A percentile compares a stretch with the other conserved stretches of the same genome.
phyloP scores from a whole-genome alignment of 192 early-diverging fungal genomes.

The Backusella tuberculispora region DNA sequence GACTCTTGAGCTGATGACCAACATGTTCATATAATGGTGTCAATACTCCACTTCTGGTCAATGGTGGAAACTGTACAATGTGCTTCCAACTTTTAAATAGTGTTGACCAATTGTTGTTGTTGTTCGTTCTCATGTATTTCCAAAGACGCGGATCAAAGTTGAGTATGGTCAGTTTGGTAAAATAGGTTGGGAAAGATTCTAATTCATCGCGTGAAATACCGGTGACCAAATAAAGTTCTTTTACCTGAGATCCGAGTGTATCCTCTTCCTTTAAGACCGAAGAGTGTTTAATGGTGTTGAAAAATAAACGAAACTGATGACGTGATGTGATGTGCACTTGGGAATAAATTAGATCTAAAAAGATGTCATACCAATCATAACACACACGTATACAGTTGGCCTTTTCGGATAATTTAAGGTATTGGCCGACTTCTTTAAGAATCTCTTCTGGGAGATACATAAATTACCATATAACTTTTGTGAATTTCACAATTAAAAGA shows the following conservation, averaged over 20 bases:
- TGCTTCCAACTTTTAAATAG: neutral
- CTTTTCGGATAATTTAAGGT: conserved; percentile 5
- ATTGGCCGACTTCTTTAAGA: conserved; percentile 16
- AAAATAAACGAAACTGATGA: conserved; percentile 12
- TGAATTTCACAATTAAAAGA: neutral
- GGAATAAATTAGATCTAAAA: conserved; percentile 10
- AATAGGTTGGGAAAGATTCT: conserved; percentile 4
- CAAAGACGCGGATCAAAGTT: conserved; percentile 17
- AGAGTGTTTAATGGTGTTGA: neutral
- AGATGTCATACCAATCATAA: conserved; percentile 14
- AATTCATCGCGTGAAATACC: conserved; percentile 21
- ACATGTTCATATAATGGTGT: neutral
- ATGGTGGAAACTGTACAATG: neutral
- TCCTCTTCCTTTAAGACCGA: neutral
- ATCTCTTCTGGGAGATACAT: conserved; percentile 27
- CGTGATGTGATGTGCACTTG: neutral
- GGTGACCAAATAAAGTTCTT: neutral
- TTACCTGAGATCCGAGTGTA: conserved; percentile 3
- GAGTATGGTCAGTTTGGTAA: neutral
- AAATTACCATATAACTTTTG: neutral
- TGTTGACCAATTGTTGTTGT: neutral
- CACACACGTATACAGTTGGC: conserved; percentile 10
- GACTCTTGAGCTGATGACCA: neutral
- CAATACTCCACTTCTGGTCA: neutral
- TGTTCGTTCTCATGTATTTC: conserved; percentile 1